Evolutionary conservation across 495 filamentous ascomycete species (phyloP), one percentile per base, ranked within the genome.

Genomic region (Clohesyomyces aquaticus): DNA sequence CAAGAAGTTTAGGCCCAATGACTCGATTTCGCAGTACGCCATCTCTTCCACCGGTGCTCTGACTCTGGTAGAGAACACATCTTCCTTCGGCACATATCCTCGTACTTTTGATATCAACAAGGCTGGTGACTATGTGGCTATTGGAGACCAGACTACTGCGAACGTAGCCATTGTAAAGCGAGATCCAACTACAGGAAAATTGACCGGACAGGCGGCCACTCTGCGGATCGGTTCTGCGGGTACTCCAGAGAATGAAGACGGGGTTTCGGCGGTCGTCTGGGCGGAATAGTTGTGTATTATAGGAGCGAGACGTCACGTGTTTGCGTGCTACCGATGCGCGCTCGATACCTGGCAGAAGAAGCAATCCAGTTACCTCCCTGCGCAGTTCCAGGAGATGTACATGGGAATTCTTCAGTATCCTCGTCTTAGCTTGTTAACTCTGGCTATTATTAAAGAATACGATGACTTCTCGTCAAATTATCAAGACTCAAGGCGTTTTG

Each of bases 61-160:
- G 4, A 38, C 51, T 2, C 56, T 49, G 50, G 43, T 26, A 0
- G 63, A 61, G 21, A 26, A 3, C 12, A 61, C 63, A 4, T 56
- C 49, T 2, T 48, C 63, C 1, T 51, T 45, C 42, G 43, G 56
- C 38, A 55, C 48, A 12, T 66, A 56, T 88, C 90, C 4, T 75
- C 88, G 42, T 85, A 88, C 28, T 85, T 91, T 71, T 82, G 80
- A 32, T 16, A 75, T 91, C 66, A 90, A 86, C 67, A 78, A 78
- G 59, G 80, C 78, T 4, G 88, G 88, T 1, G 80, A 79, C 66
- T 70, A 85, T 47, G 77, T 86, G 2, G 87, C 84, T 1, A 80
- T 87, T 49, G 85, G 83, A n/a, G 77, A 87, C 63, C 85, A 89
- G 74, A 75, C 68, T 3, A 82, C 81, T 55, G 77, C 79, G 27